These are phyloP conservation scores for Phellinidium pouzarii DNA, from an alignment of 1,284 basidiomycete species.

Conservation along the genomic window DNA sequence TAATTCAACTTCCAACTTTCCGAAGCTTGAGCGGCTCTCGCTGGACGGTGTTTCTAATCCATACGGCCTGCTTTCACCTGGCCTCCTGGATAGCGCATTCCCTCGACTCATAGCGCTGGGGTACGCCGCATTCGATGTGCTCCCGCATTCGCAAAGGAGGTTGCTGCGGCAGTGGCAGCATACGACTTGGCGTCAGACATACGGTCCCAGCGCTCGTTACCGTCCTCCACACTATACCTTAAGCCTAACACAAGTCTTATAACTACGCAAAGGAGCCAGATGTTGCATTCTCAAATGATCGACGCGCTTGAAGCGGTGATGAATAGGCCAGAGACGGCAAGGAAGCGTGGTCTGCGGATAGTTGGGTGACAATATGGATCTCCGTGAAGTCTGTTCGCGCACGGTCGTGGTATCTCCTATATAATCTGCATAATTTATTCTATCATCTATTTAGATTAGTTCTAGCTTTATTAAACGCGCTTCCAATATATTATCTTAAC, in stretches of 20 bases:
- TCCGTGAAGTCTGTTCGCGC: neutral
- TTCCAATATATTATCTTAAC: neutral
- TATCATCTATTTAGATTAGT: neutral
- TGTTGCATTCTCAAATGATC: neutral
- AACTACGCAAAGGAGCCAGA: neutral
- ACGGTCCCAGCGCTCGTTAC: neutral
- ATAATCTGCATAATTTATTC: neutral
- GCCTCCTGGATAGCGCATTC: neutral
- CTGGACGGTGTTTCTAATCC: constrained; percentile 5
- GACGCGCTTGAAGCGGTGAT: neutral
- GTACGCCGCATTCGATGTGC: constrained; percentile 4
- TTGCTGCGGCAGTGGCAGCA: neutral
- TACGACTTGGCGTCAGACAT: neutral
- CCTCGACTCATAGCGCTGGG: constrained; percentile 1
- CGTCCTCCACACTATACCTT: neutral
- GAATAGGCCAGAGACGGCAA: neutral
- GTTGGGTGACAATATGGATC: neutral
- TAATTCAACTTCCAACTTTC: neutral
- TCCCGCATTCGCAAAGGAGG: constrained; percentile 1
- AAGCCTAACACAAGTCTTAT: neutral
- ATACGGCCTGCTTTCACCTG: neutral
- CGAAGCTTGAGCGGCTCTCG: neutral
- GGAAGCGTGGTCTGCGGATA: neutral
- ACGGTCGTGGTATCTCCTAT: neutral
- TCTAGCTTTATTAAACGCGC: neutral